Conservation (phyloP, 2,329 filamentous ascomycete species). For the Botrytis byssoidea region DNA sequence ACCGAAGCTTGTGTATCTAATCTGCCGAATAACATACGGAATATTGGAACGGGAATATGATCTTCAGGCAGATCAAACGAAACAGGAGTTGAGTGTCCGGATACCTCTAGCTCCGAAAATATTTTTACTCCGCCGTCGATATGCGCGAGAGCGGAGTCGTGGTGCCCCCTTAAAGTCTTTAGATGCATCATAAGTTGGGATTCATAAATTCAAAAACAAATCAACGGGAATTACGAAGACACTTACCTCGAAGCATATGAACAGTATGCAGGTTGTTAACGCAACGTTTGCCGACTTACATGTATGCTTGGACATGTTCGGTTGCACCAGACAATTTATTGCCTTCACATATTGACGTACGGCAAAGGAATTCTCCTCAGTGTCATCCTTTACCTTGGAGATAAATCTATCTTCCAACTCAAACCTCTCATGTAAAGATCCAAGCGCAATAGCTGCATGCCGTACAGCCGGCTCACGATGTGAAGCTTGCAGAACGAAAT, state of each 20-base stretch:
- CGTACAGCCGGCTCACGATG: conserved; percentile 43
- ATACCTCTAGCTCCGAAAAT: conserved; percentile 23
- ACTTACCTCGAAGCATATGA: conserved; percentile 31
- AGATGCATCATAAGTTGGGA: background rate
- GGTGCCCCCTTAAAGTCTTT: conserved; percentile 26
- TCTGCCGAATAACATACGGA: conserved; percentile 25
- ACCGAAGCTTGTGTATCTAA: conserved; percentile 24
- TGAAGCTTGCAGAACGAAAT: conserved; percentile 58
- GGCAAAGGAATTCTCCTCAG: conserved; percentile 24
- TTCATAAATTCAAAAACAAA: background rate
- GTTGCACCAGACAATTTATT: conserved; percentile 23
- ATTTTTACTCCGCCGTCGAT: conserved; percentile 27
- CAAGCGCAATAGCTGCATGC: conserved; percentile 29
- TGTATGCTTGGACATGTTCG: conserved; percentile 26
- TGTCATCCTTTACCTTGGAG: background rate
- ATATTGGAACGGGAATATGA: conserved; percentile 21
- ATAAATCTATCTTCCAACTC: conserved; percentile 16
- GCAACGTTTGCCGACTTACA: conserved; percentile 24
- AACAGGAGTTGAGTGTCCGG: background rate
- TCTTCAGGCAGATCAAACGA: background rate
- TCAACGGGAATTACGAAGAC: too few relatives aligned
- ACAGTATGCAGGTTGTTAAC: conserved; percentile 28
- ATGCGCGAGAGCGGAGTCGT: conserved; percentile 25
- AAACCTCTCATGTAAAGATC: conserved; percentile 28
- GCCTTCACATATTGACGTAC: conserved; percentile 26